Percentiles rank a stretch among this genome's conserved stretches.
Evolutionary conservation across 2,329 filamentous ascomycete genomes (phyloP).

Genomic region (Cladosporium colombiae): DNA sequence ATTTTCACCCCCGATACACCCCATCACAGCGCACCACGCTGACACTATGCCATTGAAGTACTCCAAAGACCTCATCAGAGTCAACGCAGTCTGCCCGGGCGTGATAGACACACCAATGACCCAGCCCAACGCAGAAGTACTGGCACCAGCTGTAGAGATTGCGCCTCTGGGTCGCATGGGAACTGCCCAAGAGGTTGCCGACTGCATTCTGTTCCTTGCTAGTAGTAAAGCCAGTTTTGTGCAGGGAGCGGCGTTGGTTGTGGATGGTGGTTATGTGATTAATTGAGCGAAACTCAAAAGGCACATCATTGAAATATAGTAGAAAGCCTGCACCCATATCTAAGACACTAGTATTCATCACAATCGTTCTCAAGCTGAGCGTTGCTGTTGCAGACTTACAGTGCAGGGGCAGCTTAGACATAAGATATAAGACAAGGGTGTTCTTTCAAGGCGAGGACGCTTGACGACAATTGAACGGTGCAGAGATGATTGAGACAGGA

Average conservation of each 20-base stretch:
- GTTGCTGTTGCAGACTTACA: too few relatives aligned
- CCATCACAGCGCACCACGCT: not conserved
- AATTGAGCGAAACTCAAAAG: constrained; percentile 32
- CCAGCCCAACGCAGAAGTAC: constrained; percentile 38
- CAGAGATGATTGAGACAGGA: constrained; percentile 32
- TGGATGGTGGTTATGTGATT: constrained; percentile 51
- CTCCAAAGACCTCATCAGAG: constrained; percentile 29
- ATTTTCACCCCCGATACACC: constrained; percentile 5
- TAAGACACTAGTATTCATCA: not conserved
- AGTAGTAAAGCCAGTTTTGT: constrained; percentile 50
- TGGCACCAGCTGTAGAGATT: constrained; percentile 34
- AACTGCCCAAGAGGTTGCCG: constrained; percentile 50
- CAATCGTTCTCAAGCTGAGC: too few relatives aligned
- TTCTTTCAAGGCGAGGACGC: too few relatives aligned
- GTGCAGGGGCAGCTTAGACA: too few relatives aligned
- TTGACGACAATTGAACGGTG: too few relatives aligned
- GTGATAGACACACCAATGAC: constrained; percentile 33
- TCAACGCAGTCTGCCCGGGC: constrained; percentile 28
- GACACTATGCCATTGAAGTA: constrained; percentile 21
- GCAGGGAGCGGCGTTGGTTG: constrained; percentile 47
- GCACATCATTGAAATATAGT: not conserved
- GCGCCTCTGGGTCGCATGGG: constrained; percentile 47
- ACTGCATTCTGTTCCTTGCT: constrained; percentile 49
- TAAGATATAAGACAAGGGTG: too few relatives aligned
- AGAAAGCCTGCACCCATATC: not conserved